Evolutionary conservation across 108 stramenopile genomes (phyloP).

Genomic region (Cylindrotheca fusiformis): DNA sequence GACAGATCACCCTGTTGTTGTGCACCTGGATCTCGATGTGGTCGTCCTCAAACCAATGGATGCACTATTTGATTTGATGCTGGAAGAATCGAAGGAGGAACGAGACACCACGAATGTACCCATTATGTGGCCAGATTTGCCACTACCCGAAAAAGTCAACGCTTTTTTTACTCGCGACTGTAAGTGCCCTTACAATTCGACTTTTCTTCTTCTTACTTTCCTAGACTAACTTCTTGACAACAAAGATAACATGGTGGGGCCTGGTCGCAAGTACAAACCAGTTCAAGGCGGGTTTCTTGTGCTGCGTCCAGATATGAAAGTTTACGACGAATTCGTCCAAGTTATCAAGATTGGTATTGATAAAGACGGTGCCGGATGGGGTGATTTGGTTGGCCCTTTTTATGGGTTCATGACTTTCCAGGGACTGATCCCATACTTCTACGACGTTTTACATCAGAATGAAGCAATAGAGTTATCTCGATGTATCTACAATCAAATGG

Average conservation of each 20-base stretch:
- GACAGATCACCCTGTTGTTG: slow-evolving; percentile 80
- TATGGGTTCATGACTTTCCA: slow-evolving; percentile 93
- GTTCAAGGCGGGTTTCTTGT: slow-evolving; percentile 95
- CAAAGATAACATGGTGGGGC: slow-evolving; percentile 56
- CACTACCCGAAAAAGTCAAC: slow-evolving; percentile 36
- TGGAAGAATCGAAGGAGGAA: slow-evolving; percentile 3
- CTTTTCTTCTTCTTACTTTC: too few species aligned
- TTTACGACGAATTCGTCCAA: slow-evolving; percentile 71
- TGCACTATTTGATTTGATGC: slow-evolving; percentile 71
- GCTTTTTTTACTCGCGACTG: slow-evolving; percentile 79
- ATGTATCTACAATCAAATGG: slow-evolving; percentile 94
- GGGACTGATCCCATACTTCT: slow-evolving; percentile 94
- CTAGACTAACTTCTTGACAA: too few species aligned
- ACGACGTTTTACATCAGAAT: slow-evolving; percentile 62
- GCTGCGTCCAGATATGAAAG: slow-evolving; percentile 66
- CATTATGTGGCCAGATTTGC: slow-evolving; percentile 38
- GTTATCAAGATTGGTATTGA: slow-evolving; percentile 84
- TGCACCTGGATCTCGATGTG: slow-evolving; percentile 94
- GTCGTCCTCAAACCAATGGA: slow-evolving; percentile 85
- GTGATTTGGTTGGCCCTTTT: slow-evolving; percentile 80
- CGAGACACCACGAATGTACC: slow-evolving; percentile 21
- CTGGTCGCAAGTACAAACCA: slow-evolving; percentile 48
- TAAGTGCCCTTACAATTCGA: too few species aligned
- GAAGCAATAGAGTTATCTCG: slow-evolving; percentile 73
- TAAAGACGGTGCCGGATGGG: slow-evolving; percentile 66